A percentile compares a stretch with the other conserved stretches of the same genome.
These are phyloP conservation scores for Acer saccharum DNA, from an alignment of 345 rosid species.

Conservation along the genomic window DNA sequence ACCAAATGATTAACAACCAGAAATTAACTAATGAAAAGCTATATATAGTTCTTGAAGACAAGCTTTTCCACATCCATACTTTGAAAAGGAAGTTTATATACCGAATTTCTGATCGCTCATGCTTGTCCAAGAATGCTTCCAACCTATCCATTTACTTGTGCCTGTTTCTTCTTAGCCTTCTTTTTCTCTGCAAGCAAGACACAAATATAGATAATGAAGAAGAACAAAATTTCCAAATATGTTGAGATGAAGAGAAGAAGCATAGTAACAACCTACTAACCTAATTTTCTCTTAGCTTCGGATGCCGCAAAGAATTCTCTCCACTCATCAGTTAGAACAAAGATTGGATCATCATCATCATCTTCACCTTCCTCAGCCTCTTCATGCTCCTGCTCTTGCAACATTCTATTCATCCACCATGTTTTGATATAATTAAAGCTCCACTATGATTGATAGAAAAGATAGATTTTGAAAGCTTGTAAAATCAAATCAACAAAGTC, in stretches of 20 bases:
- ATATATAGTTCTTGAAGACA: no score
- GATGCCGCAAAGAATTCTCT: conserved; percentile 61
- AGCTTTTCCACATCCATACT: background rate
- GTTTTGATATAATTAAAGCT: background rate
- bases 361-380: conserved; percentile 37
- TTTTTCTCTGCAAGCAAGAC: conserved; percentile 35
- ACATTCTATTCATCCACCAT: conserved; percentile 25
- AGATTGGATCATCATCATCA: conserved; percentile 51
- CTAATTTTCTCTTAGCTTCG: conserved; percentile 57
- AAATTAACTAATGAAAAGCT: background rate
- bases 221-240: background rate
- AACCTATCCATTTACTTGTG: background rate
- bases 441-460: no score
- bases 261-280: conserved; percentile 8
- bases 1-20: background rate
- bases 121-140: background rate
- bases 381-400: conserved; percentile 29
- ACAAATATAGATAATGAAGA: background rate
- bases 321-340: conserved; percentile 68
- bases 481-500: no score
- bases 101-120: background rate
- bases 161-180: conserved; percentile 34
- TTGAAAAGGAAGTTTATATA: background rate
- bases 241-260: background rate
- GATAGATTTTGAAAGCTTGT: no score